These are phyloP conservation scores for Silene coronaria DNA, from an alignment of 179 eudicot genomes.

Conservation along the genomic window DNA sequence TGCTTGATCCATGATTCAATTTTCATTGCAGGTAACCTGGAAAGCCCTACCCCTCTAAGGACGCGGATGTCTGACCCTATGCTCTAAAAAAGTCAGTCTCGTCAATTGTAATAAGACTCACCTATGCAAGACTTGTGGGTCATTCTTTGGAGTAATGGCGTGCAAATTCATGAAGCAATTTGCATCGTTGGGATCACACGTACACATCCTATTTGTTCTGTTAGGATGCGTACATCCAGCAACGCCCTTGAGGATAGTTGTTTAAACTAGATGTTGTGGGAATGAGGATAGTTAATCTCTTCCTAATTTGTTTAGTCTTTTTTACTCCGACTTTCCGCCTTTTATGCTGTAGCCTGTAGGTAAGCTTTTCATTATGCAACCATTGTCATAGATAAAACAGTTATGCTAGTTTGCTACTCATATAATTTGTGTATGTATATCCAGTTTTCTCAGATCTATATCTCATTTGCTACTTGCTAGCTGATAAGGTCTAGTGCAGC, in stretches of 20 bases:
- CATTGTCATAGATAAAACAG: too few relatives aligned
- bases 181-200: background rate
- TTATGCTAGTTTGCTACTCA: too few relatives aligned
- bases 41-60: background rate
- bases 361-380: too few relatives aligned
- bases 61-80: background rate
- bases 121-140: background rate
- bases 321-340: too few relatives aligned
- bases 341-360: too few relatives aligned
- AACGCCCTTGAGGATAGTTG: background rate
- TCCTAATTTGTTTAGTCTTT: too few relatives aligned
- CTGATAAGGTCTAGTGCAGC: too few relatives aligned
- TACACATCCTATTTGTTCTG: too few relatives aligned
- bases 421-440: too few relatives aligned
- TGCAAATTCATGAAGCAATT: background rate
- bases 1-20: background rate
- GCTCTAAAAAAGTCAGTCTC: background rate
- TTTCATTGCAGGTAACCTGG: background rate
- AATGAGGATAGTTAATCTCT: background rate
- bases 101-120: background rate
- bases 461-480: too few relatives aligned
- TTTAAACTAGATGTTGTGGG: background rate
- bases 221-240: slow-evolving; percentile 5
- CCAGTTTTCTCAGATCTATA: too few relatives aligned
- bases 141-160: background rate